phyloP scores from a whole-genome alignment of 108 stramenopile genomes.

The Skeletonema menzelii region DNA sequence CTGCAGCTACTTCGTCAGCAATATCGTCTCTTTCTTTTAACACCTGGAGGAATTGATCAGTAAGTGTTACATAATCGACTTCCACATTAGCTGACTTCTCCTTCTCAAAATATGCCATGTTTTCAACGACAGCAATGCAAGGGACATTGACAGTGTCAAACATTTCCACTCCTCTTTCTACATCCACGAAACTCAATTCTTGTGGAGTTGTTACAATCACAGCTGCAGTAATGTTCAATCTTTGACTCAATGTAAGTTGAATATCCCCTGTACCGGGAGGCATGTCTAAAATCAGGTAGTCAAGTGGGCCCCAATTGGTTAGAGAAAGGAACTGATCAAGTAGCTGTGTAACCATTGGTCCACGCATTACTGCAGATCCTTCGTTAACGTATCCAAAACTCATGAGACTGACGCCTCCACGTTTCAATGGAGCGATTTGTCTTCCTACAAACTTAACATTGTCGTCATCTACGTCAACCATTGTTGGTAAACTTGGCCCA shows the following conservation, averaged over 20 bases:
- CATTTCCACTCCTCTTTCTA: conserved; percentile 96
- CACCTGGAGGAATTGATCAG: conserved; percentile 34
- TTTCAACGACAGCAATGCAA: conserved; percentile 96
- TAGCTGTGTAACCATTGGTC: conserved; percentile 90
- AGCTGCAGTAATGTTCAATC: conserved; percentile 89
- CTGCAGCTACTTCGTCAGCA: conserved; percentile 17
- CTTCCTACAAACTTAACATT: conserved; percentile 75
- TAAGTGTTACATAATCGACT: conserved; percentile 45
- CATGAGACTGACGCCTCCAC: conserved; percentile 86
- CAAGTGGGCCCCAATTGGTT: conserved; percentile 96
- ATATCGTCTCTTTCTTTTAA: conserved; percentile 40
- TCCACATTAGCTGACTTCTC: conserved; percentile 22
- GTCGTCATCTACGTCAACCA: conserved; percentile 81
- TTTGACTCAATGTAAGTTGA: conserved; percentile 93
- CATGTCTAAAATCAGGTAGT: conserved; percentile 98
- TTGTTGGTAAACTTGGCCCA: conserved; percentile 90
- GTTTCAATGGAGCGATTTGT: conserved; percentile 77
- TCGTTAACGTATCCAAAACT: conserved; percentile 90
- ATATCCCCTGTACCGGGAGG: conserved; percentile 99
- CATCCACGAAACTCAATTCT: conserved; percentile 94
- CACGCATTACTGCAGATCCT: conserved; percentile 85
- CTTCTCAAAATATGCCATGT: conserved; percentile 92
- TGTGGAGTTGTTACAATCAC: conserved; percentile 99
- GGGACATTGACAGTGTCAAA: conserved; percentile 95
- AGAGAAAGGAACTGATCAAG: conserved; percentile 91